Base-by-base conservation (phyloP, 345 rosid species). In the Cardamine occulta region DNA sequence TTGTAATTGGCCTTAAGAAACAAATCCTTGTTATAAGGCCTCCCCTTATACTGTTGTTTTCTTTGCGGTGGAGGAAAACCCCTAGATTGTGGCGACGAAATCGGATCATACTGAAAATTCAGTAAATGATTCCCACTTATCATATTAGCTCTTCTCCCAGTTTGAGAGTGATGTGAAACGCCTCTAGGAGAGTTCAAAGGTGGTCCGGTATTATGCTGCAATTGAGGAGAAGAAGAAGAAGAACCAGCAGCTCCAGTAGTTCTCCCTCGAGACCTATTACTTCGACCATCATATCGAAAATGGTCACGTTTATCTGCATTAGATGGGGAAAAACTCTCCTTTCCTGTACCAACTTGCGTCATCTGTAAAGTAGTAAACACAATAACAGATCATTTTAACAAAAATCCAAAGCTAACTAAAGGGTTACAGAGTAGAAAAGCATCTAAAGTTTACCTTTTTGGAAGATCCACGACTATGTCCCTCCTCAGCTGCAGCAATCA, bases 1-100 rank as follows among this genome's bases (percentile, higher is more conserved):
- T 89, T 92, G 86, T 86, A 95, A 83, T 95, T 95, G 24, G 99
- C 98, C 79, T 95, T 89, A 74, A 95, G 92, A 85, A 95, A 95
- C 74, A 95, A 63, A 81, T 92, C 99, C 76, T 82, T 95, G 80
- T 89, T 92, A 66, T 88, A 95, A 54, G 99, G 96, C 83, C 80
- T 90, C 75, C 84, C 76, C 84, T 86, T 92, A 35, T 74, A 80
- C 62, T 70, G 85, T 76, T 89, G 85, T 78, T 93, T 82, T 47
- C 85, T 78, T 59, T 89, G 96, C 67, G 91, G 87, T 31, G 82
- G 82, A 45, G 82, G 77, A 37, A 76, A 76, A 28, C 68, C 78
- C 66, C 93, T 83, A 21, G 73, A 74, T 34, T 88, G 92, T n/a
- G 91, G 72, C 11, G 87, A 85, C 11, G 82, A 64, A 63, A 95